These are phyloP conservation scores for Barnettozyma hawaiiensis DNA, from an alignment of 1,139 yeast genomes.

Conservation along the genomic window DNA sequence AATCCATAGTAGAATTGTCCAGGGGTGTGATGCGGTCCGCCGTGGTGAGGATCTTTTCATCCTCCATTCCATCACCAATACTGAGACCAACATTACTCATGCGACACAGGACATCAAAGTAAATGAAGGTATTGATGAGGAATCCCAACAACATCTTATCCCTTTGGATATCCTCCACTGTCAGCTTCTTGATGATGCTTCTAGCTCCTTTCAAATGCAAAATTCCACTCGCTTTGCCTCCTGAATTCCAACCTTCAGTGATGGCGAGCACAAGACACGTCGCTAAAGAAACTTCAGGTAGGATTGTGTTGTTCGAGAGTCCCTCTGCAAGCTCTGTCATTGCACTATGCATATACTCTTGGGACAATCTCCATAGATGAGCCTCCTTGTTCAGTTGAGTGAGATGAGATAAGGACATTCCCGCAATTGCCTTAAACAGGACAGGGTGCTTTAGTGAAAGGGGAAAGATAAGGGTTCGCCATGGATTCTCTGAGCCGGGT, in stretches of 20 bases:
- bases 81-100: conserved; percentile 40
- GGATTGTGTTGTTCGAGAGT: conserved; percentile 41
- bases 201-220: conserved; percentile 65
- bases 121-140: conserved; percentile 58
- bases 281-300: conserved; percentile 62
- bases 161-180: conserved; percentile 13
- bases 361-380: conserved; percentile 45
- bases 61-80: conserved; percentile 3
- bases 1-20: background rate
- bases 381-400: conserved; percentile 36
- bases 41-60: conserved; percentile 6
- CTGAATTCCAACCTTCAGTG: conserved; percentile 66
- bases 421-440: conserved; percentile 54
- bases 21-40: conserved; percentile 3
- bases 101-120: conserved; percentile 60
- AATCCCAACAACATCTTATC: conserved; percentile 28
- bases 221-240: conserved; percentile 52
- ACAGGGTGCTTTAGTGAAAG: conserved; percentile 49
- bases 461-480: conserved; percentile 57
- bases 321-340: conserved; percentile 56
- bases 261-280: conserved; percentile 59
- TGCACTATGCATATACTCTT: conserved; percentile 53
- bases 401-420: conserved; percentile 61
- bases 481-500: conserved; percentile 62
- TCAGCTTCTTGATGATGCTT: conserved; percentile 46